Evolutionary conservation across 2,329 filamentous ascomycete genomes (phyloP), one percentile per base, ranked within the genome.

Genomic region (Trichoderma sp.): DNA sequence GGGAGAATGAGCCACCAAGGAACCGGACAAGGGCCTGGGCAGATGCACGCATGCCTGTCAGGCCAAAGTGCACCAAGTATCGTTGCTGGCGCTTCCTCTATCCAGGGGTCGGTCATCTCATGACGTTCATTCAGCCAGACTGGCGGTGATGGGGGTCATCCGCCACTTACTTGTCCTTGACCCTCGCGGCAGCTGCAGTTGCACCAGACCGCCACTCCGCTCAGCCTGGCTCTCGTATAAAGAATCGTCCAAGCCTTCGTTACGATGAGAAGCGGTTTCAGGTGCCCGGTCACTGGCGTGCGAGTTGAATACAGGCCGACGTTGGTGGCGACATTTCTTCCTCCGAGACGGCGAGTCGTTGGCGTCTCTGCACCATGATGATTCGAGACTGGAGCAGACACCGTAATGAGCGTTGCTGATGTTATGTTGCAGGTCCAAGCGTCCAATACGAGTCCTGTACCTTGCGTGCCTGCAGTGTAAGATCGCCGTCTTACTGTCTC

Each of bases 161-260:
- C 59, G 47, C 45, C 34, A 15, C 26, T 14, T 61, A 21, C 21
- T 24, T 24, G 21, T 24, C 2, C 21, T 24, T 24, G 21, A 12
- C 28, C 17, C 26, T 15, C 56, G 21, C 56, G 21, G 41, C 34
- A 14, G 34, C 48, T 52, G 48, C 48, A 39, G 34, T 24, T 52
- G 48, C 48, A 52, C 26, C 39, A 62, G 59, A 62, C 59, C 59
- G 59, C 59, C 48, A 62, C 48, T 62, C 59, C 26, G 59, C 50
- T 62, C 59, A 41, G 59, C 50, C 48, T 21, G 19, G 21, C 19
- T 45, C 50, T 45, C 45, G 24, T 4, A 47, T n/a, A 30, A 24
- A 24, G 12, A 28, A 48, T 28, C 4, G 21, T 5, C 19, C 12
- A 6, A 41, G 45, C 51, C 47, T 43, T 52, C 24, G 58, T 17